Evolutionary conservation across 2,329 filamentous ascomycete species (phyloP).

Genomic region (Colletotrichum abscissum): DNA sequence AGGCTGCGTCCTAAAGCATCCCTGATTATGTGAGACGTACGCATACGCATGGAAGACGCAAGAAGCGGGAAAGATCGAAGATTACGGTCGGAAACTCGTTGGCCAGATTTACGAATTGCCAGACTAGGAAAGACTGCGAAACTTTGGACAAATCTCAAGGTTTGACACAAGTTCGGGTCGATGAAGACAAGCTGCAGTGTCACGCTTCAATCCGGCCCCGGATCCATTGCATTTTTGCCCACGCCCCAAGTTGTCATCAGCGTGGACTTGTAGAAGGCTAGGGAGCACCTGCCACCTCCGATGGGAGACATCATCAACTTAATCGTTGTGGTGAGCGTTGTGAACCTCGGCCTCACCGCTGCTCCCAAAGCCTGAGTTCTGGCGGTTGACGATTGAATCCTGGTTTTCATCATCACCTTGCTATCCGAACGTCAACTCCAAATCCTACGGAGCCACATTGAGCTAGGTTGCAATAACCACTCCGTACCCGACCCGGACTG

Average conservation of each 20-base stretch:
- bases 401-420: not conserved
- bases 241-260: not conserved
- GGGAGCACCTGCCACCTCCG: not conserved
- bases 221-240: not conserved
- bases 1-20: not conserved
- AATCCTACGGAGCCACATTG: not conserved
- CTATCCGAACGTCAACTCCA: not conserved
- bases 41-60: conserved; percentile 1
- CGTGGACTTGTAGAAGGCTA: not conserved
- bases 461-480: not conserved
- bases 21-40: conserved; percentile 22
- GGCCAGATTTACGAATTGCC: conserved; percentile 30
- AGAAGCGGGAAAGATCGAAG: conserved; percentile 14
- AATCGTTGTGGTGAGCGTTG: not conserved
- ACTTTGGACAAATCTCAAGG: not conserved
- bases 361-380: not conserved
- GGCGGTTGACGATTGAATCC: not conserved
- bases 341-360: not conserved
- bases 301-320: not conserved
- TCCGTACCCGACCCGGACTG: not conserved
- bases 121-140: not conserved
- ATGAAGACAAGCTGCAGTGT: not conserved
- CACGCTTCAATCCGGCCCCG: not conserved
- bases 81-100: not conserved
- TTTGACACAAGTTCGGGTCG: not conserved